These are phyloP conservation scores for Populus trichocarpa DNA, from an alignment of 441 rosid species.

Conservation along the genomic window DNA sequence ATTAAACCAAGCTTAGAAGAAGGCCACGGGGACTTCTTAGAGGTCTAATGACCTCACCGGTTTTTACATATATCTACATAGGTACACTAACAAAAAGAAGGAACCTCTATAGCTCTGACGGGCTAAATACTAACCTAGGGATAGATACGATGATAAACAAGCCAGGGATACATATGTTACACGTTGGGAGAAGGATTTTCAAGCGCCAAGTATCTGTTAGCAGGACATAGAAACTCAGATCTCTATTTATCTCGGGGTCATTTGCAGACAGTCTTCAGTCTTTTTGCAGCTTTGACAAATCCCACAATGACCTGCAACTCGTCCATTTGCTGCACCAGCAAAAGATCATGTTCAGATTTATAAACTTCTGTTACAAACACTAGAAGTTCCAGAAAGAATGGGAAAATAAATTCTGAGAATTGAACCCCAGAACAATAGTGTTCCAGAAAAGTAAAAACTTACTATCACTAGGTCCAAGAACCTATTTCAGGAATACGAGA, in stretches of 20 bases:
- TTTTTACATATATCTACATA: conserved; percentile 38
- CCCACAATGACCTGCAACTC: conserved; percentile 96
- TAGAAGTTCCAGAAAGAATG: not conserved
- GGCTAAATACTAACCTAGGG: conserved; percentile 23
- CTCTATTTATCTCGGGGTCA: conserved; percentile 28
- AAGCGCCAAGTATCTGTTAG: conserved; percentile 40
- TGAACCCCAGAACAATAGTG: not conserved
- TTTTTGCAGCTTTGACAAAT: conserved; percentile 86
- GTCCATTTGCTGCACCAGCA: conserved; percentile 69
- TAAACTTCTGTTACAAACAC: not conserved
- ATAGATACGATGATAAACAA: conserved; percentile 17
- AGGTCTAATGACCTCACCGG: conserved; percentile 18
- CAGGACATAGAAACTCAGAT: conserved; percentile 19
- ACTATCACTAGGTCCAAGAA: not conserved
- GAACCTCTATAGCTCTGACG: conserved; percentile 37
- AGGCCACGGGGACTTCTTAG: conserved; percentile 12
- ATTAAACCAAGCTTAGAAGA: conserved; percentile 27
- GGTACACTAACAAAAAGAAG: conserved; percentile 30
- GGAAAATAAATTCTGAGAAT: not conserved
- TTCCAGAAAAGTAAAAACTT: too few relatives aligned
- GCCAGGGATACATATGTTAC: conserved; percentile 29
- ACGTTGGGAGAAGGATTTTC: conserved; percentile 23
- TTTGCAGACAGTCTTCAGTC: conserved; percentile 69
- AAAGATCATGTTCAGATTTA: not conserved
- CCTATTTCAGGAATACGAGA: not conserved